These are phyloP conservation scores for Fusarium drepaniforme DNA, from an alignment of 2,329 filamentous ascomycete species.

Conservation along the genomic window DNA sequence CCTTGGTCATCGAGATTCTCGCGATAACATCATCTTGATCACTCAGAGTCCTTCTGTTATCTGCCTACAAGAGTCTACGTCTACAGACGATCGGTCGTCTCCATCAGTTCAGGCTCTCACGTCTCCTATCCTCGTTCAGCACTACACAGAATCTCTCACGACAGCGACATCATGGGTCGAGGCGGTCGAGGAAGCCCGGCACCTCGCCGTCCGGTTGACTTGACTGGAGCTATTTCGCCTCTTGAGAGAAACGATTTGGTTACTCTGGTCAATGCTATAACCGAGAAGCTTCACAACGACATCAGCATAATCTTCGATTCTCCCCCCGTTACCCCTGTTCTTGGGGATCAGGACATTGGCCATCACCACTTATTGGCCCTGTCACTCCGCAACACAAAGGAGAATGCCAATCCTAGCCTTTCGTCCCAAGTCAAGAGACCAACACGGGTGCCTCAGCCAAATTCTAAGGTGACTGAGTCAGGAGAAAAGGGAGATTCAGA, in stretches of 20 bases:
- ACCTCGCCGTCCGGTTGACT: constrained; percentile 60
- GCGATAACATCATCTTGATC: not conserved
- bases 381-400: constrained; percentile 47
- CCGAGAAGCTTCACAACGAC: constrained; percentile 66
- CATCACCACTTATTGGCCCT: constrained; percentile 53
- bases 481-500: constrained; percentile 49
- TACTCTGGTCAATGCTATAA: constrained; percentile 64
- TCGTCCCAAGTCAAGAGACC: constrained; percentile 13
- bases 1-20: not conserved
- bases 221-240: constrained; percentile 61
- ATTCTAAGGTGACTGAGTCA: constrained; percentile 44
- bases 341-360: constrained; percentile 46
- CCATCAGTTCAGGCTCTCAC: not conserved
- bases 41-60: constrained; percentile 1
- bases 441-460: constrained; percentile 32
- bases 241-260: constrained; percentile 65
- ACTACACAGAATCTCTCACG: not conserved
- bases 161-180: constrained; percentile 52
- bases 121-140: not conserved
- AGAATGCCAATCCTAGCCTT: constrained; percentile 22
- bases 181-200: constrained; percentile 51
- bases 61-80: not conserved
- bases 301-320: constrained; percentile 66
- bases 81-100: not conserved
- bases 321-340: constrained; percentile 50